Conservation (phyloP, 768 basidiomycete genomes). For the Agaricus sinodeliciosus region DNA sequence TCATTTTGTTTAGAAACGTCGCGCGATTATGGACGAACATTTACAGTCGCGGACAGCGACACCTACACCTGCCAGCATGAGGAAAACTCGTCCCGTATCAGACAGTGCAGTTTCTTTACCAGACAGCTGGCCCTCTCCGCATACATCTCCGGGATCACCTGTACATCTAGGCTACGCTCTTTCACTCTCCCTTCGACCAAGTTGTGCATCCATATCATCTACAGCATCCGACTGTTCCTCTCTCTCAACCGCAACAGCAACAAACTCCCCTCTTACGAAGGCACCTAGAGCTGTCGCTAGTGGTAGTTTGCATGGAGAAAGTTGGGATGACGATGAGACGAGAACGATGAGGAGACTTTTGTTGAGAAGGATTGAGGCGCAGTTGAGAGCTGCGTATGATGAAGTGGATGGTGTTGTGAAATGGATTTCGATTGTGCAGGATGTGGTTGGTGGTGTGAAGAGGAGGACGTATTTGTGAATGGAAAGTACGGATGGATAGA, state of each 20-base stretch:
- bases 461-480: conserved; percentile 38
- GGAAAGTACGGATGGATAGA: not conserved
- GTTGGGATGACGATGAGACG: conserved; percentile 59
- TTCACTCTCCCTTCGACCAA: conserved; percentile 30
- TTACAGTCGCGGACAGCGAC: conserved; percentile 7
- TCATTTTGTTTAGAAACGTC: conserved; percentile 37
- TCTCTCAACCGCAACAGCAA: conserved; percentile 41
- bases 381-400: conserved; percentile 46
- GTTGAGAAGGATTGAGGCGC: conserved; percentile 56
- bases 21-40: conserved; percentile 29
- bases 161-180: conserved; percentile 22
- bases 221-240: conserved; percentile 35
- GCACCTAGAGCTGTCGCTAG: not conserved
- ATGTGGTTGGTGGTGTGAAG: conserved; percentile 53
- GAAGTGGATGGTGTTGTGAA: conserved; percentile 53
- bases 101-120: not conserved
- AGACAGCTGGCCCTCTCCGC: not conserved
- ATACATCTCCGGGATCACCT: conserved; percentile 16
- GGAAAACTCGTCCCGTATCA: not conserved
- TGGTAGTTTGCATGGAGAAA: conserved; percentile 12
- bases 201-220: conserved; percentile 35
- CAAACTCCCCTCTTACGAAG: conserved; percentile 29
- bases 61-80: not conserved
- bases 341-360: conserved; percentile 57
- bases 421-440: conserved; percentile 63